These are phyloP conservation scores for Teunomyces cretensis DNA, from an alignment of 805 yeast species.

Conservation along the genomic window DNA sequence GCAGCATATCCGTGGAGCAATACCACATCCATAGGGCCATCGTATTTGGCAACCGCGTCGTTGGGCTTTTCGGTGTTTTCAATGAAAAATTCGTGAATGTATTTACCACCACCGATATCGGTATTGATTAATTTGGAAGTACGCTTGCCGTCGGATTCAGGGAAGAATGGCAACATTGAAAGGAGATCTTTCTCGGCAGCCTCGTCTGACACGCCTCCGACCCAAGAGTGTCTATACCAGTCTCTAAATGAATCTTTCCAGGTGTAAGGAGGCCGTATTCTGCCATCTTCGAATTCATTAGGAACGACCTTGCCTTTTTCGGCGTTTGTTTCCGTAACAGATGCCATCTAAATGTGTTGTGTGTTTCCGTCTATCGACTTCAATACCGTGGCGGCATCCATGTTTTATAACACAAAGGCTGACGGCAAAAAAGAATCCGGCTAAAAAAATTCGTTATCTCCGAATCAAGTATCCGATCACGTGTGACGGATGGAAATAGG, in stretches of 20 bases:
- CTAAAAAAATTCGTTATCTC: neutral
- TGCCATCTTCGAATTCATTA: conserved; percentile 5
- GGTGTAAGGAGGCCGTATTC: conserved; percentile 3
- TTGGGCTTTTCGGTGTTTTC: conserved; percentile 44
- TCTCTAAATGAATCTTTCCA: conserved; percentile 17
- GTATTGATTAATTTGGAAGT: conserved; percentile 51
- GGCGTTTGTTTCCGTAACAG: neutral
- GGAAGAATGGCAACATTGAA: conserved; percentile 58
- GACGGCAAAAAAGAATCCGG: neutral
- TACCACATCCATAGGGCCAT: conserved; percentile 51
- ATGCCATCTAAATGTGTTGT: neutral
- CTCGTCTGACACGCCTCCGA: conserved; percentile 19
- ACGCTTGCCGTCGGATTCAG: conserved; percentile 50
- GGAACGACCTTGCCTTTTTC: neutral
- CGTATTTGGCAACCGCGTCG: neutral
- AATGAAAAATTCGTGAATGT: conserved; percentile 76
- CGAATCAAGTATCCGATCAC: neutral
- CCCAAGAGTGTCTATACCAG: conserved; percentile 30
- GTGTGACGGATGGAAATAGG: neutral
- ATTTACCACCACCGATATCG: conserved; percentile 52
- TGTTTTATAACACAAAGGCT: neutral
- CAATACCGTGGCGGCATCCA: neutral
- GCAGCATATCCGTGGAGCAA: conserved; percentile 94
- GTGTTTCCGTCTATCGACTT: neutral
- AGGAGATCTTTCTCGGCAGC: conserved; percentile 45